Percentiles rank a stretch among this genome's conserved stretches.
Evolutionary conservation across 2,329 filamentous ascomycete genomes (phyloP).

Genomic region (Pezicula rhizophila): DNA sequence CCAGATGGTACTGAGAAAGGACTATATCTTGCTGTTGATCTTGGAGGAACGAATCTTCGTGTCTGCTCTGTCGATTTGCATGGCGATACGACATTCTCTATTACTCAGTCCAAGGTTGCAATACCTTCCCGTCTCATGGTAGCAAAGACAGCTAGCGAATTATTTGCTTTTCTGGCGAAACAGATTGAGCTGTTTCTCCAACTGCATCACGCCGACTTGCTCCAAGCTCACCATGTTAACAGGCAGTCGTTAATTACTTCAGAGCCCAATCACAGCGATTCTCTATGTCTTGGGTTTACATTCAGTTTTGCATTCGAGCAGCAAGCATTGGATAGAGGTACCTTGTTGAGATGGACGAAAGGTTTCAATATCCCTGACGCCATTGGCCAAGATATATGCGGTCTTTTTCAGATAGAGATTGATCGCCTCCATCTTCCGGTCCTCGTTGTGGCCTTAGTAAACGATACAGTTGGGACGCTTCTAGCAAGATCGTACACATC

Average conservation of each 20-base stretch:
- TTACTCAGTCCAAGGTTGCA: constrained; percentile 83
- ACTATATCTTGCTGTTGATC: constrained; percentile 85
- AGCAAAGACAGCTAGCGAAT: constrained; percentile 71
- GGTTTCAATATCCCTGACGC: constrained; percentile 91
- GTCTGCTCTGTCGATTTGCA: constrained; percentile 89
- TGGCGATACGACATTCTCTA: constrained; percentile 86
- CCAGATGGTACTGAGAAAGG: constrained; percentile 88
- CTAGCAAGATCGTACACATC: constrained; percentile 95
- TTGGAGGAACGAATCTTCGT: constrained; percentile 92
- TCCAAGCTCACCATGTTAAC: constrained; percentile 48
- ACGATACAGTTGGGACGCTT: constrained; percentile 91
- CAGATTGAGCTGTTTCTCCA: constrained; percentile 83
- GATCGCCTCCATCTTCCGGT: constrained; percentile 80
- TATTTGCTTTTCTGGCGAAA: constrained; percentile 84
- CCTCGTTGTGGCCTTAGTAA: constrained; percentile 84
- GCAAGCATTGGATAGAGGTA: constrained; percentile 85
- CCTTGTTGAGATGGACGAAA: constrained; percentile 92
- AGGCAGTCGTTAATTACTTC: too few relatives aligned
- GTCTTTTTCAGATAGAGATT: constrained; percentile 81
- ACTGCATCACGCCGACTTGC: constrained; percentile 79
- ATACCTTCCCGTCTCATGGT: constrained; percentile 86
- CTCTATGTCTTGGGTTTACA: constrained; percentile 67
- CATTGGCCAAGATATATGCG: constrained; percentile 86
- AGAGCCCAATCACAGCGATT: too few relatives aligned
- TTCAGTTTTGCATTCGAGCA: constrained; percentile 95